Conservation (phyloP, 2,329 filamentous ascomycete genomes). For the Microcyclospora pomicola region DNA sequence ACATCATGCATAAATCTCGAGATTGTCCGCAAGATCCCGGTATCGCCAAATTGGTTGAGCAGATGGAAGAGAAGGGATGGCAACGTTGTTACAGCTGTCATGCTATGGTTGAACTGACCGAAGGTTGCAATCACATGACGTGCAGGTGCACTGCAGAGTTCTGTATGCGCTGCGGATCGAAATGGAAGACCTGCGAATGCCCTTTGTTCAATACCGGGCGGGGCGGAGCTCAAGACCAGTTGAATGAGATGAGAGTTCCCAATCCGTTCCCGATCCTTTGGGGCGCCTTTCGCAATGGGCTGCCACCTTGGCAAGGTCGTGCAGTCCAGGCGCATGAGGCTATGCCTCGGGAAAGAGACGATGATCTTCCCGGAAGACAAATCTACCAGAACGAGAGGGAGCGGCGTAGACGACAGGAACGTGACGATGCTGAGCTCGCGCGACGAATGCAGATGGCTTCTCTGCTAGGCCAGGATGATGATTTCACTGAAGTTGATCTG, state of each 20-base stretch:
- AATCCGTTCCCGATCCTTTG: slow-evolving; percentile 20
- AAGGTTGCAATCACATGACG: slow-evolving; percentile 80
- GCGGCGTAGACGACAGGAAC: slow-evolving; percentile 30
- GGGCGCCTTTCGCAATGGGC: slow-evolving; percentile 5
- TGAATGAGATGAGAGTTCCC: slow-evolving; percentile 40
- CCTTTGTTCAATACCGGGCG: slow-evolving; percentile 54
- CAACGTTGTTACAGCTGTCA: slow-evolving; percentile 63
- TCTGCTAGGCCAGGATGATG: slow-evolving; percentile 18
- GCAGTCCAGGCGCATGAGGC: slow-evolving; percentile 24
- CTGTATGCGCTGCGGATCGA: slow-evolving; percentile 69
- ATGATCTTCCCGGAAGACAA: background rate
- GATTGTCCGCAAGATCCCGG: slow-evolving; percentile 63
- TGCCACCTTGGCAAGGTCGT: slow-evolving; percentile 12
- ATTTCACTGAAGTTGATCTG: slow-evolving; percentile 23
- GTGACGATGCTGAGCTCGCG: slow-evolving; percentile 37
- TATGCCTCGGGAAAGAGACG: slow-evolving; percentile 2
- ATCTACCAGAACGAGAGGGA: slow-evolving; percentile 26
- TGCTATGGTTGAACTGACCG: slow-evolving; percentile 60
- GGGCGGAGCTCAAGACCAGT: slow-evolving; percentile 37
- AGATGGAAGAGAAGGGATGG: slow-evolving; percentile 57
- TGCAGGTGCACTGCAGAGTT: slow-evolving; percentile 76
- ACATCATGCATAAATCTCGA: slow-evolving; percentile 54
- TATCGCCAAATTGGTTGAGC: slow-evolving; percentile 46
- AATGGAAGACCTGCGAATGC: slow-evolving; percentile 75
- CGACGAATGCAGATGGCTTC: slow-evolving; percentile 36